Percentiles rank a stretch among this genome's conserved stretches.
Evolutionary conservation across 768 basidiomycete species (phyloP).

Genomic region (Lactarius quietus): DNA sequence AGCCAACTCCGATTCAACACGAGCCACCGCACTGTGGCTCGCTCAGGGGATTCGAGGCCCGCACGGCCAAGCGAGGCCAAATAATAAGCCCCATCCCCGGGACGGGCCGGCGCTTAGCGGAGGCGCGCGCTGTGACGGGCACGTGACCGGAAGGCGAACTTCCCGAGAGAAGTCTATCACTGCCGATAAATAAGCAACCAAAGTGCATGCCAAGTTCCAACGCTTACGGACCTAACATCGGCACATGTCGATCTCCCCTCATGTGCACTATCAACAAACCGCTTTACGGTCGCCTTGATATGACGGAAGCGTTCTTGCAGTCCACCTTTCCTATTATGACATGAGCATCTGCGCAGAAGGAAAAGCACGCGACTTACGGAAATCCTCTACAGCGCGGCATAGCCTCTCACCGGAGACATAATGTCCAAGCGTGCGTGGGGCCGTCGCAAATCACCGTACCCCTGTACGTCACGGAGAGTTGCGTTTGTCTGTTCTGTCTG

Average conservation of each 20-base stretch:
- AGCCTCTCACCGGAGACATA: slow-evolving; percentile 77
- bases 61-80: too few relatives aligned
- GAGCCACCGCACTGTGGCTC: too few relatives aligned
- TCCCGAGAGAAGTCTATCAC: slow-evolving; percentile 14
- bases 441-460: slow-evolving; percentile 39
- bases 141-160: too few relatives aligned
- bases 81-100: too few relatives aligned
- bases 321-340: neutral
- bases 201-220: neutral
- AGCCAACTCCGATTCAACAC: too few relatives aligned
- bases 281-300: slow-evolving; percentile 19
- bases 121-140: too few relatives aligned
- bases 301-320: slow-evolving; percentile 58
- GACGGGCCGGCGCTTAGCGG: too few relatives aligned
- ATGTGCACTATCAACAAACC: slow-evolving; percentile 11
- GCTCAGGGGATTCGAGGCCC: too few relatives aligned
- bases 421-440: slow-evolving; percentile 65
- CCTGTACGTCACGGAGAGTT: slow-evolving; percentile 70
- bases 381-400: slow-evolving; percentile 71
- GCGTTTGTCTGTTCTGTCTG: slow-evolving; percentile 45
- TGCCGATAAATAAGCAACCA: neutral
- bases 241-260: slow-evolving; percentile 5
- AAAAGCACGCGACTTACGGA: slow-evolving; percentile 45
- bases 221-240: slow-evolving; percentile 10
- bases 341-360: neutral